phyloP scores from a whole-genome alignment of 768 basidiomycete genomes.

The Gloeostereum incarnatum region DNA sequence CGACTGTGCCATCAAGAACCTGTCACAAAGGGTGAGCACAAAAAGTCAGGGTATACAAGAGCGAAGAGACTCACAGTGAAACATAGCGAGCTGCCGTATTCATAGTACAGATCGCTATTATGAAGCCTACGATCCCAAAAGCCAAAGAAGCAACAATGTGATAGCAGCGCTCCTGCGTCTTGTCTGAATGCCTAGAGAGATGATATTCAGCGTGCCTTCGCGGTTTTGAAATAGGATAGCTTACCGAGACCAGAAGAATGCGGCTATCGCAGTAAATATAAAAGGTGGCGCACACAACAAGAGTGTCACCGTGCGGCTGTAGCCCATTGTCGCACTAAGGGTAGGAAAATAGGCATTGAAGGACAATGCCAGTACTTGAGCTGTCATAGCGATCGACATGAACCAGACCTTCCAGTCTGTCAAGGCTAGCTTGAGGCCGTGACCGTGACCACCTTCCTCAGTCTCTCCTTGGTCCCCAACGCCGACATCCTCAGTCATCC shows the following conservation, averaged over 20 bases:
- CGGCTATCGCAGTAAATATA: slow-evolving; percentile 50
- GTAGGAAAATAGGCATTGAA: slow-evolving; percentile 83
- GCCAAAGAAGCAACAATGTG: slow-evolving; percentile 51
- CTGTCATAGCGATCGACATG: slow-evolving; percentile 55
- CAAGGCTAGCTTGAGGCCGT: slow-evolving; percentile 55
- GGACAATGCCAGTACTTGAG: slow-evolving; percentile 52
- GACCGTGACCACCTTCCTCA: slow-evolving; percentile 21
- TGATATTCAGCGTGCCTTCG: slow-evolving; percentile 3
- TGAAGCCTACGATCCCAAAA: slow-evolving; percentile 64
- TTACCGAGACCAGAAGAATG: slow-evolving; percentile 42
- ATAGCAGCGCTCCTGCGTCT: slow-evolving; percentile 62
- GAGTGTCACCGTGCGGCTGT: slow-evolving; percentile 52
- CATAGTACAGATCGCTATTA: slow-evolving; percentile 66
- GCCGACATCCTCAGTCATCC: slow-evolving; percentile 59
- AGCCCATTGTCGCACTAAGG: slow-evolving; percentile 64
- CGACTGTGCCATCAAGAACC: slow-evolving; percentile 72
- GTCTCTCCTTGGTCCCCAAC: slow-evolving; percentile 39
- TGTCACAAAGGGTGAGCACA: slow-evolving; percentile 11
- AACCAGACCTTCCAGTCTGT: slow-evolving; percentile 83
- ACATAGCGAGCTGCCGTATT: slow-evolving; percentile 61
- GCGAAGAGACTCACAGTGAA: slow-evolving; percentile 40
- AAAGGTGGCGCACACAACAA: slow-evolving; percentile 81
- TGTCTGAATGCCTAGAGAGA: slow-evolving; percentile 63
- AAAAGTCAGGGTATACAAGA: not conserved
- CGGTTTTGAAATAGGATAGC: slow-evolving; percentile 14